phyloP scores from a whole-genome alignment of 495 filamentous ascomycete genomes.

The Penicillium lividum region DNA sequence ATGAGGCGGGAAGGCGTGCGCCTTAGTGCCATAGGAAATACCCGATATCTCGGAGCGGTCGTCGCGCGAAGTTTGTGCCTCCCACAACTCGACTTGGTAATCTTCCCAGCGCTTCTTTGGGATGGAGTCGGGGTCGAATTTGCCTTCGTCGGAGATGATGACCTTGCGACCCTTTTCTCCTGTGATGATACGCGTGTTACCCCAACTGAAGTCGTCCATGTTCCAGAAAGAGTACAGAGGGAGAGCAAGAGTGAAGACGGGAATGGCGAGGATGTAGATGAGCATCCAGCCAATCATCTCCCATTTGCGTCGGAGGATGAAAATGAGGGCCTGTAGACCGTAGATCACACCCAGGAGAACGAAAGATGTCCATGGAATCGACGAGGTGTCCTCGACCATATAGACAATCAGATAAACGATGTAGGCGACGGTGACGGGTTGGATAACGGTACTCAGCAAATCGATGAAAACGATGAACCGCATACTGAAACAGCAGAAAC shows the following conservation, averaged over 20 bases:
- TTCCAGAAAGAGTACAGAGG: constrained; percentile 98
- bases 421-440: constrained; percentile 90
- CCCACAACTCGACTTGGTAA: constrained; percentile 95
- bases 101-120: constrained; percentile 99
- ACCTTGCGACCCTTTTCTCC: constrained; percentile 92
- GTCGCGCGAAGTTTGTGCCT: constrained; percentile 77
- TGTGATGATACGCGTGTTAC: constrained; percentile 96
- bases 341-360: constrained; percentile 92
- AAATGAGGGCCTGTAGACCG: constrained; percentile 95
- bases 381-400: constrained; percentile 56
- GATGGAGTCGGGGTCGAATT: constrained; percentile 91
- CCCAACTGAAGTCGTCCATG: constrained; percentile 99
- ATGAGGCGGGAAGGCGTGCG: constrained; percentile 56
- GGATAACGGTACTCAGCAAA: constrained; percentile 85
- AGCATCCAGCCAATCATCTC: constrained; percentile 99
- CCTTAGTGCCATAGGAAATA: constrained; percentile 87
- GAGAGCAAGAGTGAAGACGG: constrained; percentile 86
- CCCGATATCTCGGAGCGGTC: constrained; percentile 92
- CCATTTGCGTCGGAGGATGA: constrained; percentile 94
- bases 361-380: constrained; percentile 81
- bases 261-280: constrained; percentile 88
- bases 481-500: constrained; percentile 99
- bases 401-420: constrained; percentile 85
- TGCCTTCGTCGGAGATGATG: constrained; percentile 95
- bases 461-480: constrained; percentile 96